phyloP scores from a whole-genome alignment of 2,329 filamentous ascomycete species.

The Cladophialophora chaetospira region DNA sequence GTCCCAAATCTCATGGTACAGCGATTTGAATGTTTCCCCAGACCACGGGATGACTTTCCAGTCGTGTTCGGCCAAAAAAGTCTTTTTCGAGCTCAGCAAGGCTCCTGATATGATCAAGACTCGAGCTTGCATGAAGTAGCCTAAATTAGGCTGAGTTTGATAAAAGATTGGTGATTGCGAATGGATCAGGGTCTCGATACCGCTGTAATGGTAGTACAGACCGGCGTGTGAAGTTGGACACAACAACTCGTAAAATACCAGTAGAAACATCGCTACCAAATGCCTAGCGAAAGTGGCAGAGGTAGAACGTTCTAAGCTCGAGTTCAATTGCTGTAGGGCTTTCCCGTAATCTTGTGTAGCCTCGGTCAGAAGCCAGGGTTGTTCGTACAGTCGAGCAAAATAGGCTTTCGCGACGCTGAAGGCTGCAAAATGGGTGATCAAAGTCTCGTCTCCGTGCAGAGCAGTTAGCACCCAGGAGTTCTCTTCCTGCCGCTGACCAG shows the following conservation, averaged over 20 bases:
- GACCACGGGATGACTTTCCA: neutral
- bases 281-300: neutral
- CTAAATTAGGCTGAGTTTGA: neutral
- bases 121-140: neutral
- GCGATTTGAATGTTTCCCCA: neutral
- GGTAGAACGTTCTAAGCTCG: neutral
- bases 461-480: slow-evolving; percentile 2
- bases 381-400: slow-evolving; percentile 5
- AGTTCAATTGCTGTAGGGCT: slow-evolving; percentile 4
- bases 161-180: neutral
- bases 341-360: slow-evolving; percentile 1
- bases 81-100: neutral
- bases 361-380: slow-evolving; percentile 1
- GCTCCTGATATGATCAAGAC: neutral
- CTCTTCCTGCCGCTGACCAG: neutral
- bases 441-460: neutral
- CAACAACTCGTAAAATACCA: slow-evolving; percentile 3
- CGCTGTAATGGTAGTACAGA: neutral
- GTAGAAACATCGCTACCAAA: slow-evolving; percentile 1
- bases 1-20: neutral
- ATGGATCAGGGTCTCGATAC: neutral
- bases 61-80: neutral
- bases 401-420: slow-evolving; percentile 4
- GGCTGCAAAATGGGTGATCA: slow-evolving; percentile 3
- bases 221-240: neutral